Conservation (phyloP, 345 rosid genomes). For the Eucalyptus pauciflora region DNA sequence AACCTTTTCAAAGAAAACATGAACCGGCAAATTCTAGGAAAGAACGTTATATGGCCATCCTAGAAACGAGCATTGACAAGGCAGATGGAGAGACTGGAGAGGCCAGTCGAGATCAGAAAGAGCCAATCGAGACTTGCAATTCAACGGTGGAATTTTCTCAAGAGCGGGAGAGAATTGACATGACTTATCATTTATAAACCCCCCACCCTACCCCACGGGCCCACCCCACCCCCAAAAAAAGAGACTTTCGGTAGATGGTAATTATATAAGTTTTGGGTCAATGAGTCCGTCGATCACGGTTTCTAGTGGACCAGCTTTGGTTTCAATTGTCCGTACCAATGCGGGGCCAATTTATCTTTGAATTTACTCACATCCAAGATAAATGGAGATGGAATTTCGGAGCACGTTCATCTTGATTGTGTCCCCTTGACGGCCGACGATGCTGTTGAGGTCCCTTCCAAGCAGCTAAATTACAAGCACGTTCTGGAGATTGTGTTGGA, state of each 20-base stretch:
- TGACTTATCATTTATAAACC: too few species aligned
- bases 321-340: not conserved
- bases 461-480: not conserved
- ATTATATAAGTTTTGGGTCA: not conserved
- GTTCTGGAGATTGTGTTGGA: not conserved
- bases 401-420: not conserved
- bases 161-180: not conserved
- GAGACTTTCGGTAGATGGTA: not conserved
- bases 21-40: not conserved
- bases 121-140: not conserved
- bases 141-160: not conserved
- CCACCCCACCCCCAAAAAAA: too few species aligned
- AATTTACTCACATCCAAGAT: not conserved
- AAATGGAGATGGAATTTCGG: not conserved
- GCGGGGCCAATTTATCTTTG: not conserved
- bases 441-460: not conserved
- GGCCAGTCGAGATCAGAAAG: not conserved
- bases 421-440: too few species aligned
- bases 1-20: not conserved
- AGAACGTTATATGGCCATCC: not conserved
- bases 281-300: not conserved
- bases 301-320: not conserved
- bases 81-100: not conserved
- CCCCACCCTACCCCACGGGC: too few species aligned
- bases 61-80: not conserved